A percentile compares a stretch with the other conserved stretches of the same genome.
Evolutionary conservation across 2,329 filamentous ascomycete species (phyloP).

Genomic region (Trichoderma guizhouense): DNA sequence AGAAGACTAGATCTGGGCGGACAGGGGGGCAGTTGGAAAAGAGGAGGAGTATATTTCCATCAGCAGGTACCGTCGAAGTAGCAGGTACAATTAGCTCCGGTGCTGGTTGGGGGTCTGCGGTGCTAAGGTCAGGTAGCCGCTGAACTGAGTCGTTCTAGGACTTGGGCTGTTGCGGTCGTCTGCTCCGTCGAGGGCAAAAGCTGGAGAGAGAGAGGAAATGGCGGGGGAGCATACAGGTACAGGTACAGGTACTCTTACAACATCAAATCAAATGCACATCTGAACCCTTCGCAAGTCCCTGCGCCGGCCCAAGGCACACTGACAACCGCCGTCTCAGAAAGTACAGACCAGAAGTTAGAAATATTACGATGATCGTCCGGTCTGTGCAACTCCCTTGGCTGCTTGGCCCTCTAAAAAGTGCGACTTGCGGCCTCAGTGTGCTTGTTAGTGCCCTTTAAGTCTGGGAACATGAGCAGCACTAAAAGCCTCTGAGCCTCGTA

Average conservation of each 20-base stretch:
- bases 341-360: background rate
- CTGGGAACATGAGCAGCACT: background rate
- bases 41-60: background rate
- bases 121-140: background rate
- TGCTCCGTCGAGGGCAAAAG: background rate
- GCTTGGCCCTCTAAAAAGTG: background rate
- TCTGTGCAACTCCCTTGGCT: background rate
- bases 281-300: background rate
- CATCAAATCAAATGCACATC: background rate
- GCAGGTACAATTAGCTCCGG: background rate
- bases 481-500: background rate
- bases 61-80: background rate
- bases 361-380: background rate
- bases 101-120: background rate
- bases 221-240: background rate
- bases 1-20: constrained; percentile 3
- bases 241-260: background rate
- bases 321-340: background rate
- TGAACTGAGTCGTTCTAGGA: background rate
- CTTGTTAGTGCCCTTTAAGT: background rate
- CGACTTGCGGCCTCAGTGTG: background rate
- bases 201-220: background rate
- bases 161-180: background rate
- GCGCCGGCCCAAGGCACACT: background rate
- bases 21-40: constrained; percentile 2